These are phyloP conservation scores for Suhomyces emberorum DNA, from an alignment of 805 yeast genomes.

Conservation along the genomic window DNA sequence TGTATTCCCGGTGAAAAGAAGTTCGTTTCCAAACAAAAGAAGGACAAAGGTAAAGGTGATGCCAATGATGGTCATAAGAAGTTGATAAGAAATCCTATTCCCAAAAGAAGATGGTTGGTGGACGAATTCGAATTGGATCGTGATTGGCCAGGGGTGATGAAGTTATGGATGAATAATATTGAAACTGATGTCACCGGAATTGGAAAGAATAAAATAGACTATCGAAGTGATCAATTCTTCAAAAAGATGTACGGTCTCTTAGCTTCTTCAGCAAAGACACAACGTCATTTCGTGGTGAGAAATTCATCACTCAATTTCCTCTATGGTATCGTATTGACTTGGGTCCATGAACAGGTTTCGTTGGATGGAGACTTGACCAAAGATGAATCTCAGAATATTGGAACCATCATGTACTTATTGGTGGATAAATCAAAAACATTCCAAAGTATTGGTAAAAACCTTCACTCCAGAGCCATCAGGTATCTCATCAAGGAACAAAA, in stretches of 20 bases:
- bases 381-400: constrained; percentile 18
- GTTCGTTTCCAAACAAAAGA: constrained; percentile 19
- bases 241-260: constrained; percentile 30
- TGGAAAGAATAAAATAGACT: constrained; percentile 20
- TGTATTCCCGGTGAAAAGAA: constrained; percentile 54
- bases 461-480: constrained; percentile 51
- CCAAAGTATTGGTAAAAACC: constrained; percentile 53
- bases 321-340: constrained; percentile 53
- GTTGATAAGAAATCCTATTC: constrained; percentile 15
- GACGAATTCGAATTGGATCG: constrained; percentile 50
- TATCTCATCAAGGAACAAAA: constrained; percentile 44
- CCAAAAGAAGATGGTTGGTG: constrained; percentile 52
- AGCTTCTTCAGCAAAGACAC: constrained; percentile 25
- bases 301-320: constrained; percentile 53
- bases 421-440: constrained; percentile 54
- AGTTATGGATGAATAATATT: constrained; percentile 41
- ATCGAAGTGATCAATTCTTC: constrained; percentile 27
- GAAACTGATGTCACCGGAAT: constrained; percentile 10
- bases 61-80: constrained; percentile 14
- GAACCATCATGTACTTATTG: constrained; percentile 44
- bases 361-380: constrained; percentile 12
- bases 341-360: constrained; percentile 36
- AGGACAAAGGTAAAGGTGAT: constrained; percentile 2
- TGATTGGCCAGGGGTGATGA: constrained; percentile 48
- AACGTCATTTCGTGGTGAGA: constrained; percentile 52